phyloP scores from a whole-genome alignment of 192 early-diverging fungal species.

The Gryganskiella cystojenkinii region DNA sequence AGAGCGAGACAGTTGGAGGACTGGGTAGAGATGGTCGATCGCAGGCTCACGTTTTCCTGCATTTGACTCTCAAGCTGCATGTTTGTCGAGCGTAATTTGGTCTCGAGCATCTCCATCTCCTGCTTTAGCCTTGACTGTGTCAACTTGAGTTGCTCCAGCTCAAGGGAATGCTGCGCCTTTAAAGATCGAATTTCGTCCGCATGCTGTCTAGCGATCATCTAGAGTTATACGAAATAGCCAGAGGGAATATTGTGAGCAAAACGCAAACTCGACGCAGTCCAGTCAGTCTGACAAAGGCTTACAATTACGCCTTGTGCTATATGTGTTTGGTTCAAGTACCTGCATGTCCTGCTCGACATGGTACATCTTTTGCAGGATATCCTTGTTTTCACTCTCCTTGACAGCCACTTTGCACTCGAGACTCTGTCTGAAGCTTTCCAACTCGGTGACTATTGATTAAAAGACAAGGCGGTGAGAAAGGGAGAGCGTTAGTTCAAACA shows the following conservation, averaged over 20 bases:
- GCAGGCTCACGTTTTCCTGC: constrained; percentile 54
- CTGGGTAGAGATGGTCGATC: constrained; percentile 61
- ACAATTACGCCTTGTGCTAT: too few species aligned
- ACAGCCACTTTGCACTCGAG: constrained; percentile 64
- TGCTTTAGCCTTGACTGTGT: constrained; percentile 46
- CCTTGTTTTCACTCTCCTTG: constrained; percentile 74
- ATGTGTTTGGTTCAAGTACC: constrained; percentile 10
- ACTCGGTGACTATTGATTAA: constrained; percentile 44
- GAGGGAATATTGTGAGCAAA: too few species aligned
- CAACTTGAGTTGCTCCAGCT: constrained; percentile 46
- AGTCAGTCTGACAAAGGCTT: too few species aligned
- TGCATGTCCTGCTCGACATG: constrained; percentile 52
- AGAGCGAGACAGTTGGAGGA: constrained; percentile 55
- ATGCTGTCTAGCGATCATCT: constrained; percentile 54
- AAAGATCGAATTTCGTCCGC: constrained; percentile 41
- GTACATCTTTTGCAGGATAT: constrained; percentile 48
- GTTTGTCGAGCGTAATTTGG: constrained; percentile 39
- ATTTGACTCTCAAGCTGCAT: constrained; percentile 44
- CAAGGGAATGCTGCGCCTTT: constrained; percentile 32
- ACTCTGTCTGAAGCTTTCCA: constrained; percentile 56
- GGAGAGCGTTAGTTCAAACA: background rate
- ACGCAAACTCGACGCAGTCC: too few species aligned
- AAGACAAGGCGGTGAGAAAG: background rate
- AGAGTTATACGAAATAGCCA: background rate
- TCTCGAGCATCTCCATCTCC: constrained; percentile 36